Conservation (phyloP, 148 eudicot species). For the Fagopyrum esculentum region DNA sequence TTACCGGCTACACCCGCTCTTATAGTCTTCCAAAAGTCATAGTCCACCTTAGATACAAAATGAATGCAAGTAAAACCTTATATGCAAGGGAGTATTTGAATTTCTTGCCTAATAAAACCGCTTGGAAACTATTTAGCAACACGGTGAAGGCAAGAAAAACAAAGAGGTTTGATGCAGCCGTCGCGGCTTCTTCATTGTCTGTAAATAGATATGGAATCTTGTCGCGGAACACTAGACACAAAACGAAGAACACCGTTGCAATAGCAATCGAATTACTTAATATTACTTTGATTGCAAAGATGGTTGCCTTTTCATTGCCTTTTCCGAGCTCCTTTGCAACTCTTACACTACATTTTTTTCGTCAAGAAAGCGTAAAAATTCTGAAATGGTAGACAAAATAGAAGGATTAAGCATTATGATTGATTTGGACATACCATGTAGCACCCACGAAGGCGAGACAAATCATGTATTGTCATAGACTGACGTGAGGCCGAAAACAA, state of each 20-base stretch:
- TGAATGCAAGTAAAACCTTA: too few species aligned
- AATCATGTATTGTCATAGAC: background rate
- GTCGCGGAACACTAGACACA: constrained; percentile 26
- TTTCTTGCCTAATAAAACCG: constrained; percentile 38
- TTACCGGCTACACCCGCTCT: too few species aligned
- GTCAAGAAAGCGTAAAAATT: constrained; percentile 12
- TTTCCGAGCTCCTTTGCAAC: constrained; percentile 46
- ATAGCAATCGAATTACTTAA: background rate
- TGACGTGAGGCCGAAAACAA: background rate
- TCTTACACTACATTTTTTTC: constrained; percentile 14
- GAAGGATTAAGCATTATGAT: background rate
- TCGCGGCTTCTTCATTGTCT: constrained; percentile 26
- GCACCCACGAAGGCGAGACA: background rate
- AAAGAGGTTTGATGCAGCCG: constrained; percentile 32
- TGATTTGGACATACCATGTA: constrained; percentile 2
- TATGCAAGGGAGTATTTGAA: background rate
- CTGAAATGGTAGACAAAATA: background rate
- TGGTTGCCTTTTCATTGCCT: constrained; percentile 38
- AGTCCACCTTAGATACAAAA: too few species aligned
- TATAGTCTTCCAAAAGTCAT: too few species aligned
- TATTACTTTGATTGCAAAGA: constrained; percentile 22
- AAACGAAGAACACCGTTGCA: constrained; percentile 5
- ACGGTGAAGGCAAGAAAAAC: constrained; percentile 32
- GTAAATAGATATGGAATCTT: constrained; percentile 32
- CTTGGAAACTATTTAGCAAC: constrained; percentile 36